Evolutionary conservation across 257 asterid genomes (phyloP).

Genomic region (Solanum chilense): DNA sequence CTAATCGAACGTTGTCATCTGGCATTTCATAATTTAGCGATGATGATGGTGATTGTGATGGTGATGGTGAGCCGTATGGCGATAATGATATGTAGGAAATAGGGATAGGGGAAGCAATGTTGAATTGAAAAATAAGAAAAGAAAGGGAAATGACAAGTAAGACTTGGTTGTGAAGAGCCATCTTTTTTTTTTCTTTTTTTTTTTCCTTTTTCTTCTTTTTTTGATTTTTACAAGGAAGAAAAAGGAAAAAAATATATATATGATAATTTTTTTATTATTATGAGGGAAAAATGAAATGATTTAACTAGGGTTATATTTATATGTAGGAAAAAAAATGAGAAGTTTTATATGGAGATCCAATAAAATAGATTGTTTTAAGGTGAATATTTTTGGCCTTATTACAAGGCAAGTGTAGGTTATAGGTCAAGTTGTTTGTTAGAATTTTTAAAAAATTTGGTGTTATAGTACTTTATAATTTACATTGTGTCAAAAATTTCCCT

Average conservation of each 20-base stretch:
- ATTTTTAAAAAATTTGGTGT: neutral
- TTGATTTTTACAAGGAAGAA: neutral
- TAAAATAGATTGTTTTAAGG: neutral
- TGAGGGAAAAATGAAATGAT: neutral
- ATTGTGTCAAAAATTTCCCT: neutral
- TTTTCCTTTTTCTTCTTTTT: neutral
- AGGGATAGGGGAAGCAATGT: neutral
- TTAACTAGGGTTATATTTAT: neutral
- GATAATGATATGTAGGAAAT: neutral
- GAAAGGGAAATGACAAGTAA: neutral
- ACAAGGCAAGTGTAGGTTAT: neutral
- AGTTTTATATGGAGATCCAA: neutral
- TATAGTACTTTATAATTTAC: neutral
- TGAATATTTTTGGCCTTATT: neutral
- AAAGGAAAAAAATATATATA: neutral
- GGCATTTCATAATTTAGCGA: neutral
- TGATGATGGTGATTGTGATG: neutral
- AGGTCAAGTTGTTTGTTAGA: neutral
- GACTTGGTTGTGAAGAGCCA: neutral
- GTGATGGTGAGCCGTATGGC: neutral
- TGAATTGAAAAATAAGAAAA: neutral
- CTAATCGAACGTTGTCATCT: neutral
- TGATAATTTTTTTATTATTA: neutral
- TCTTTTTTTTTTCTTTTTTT: neutral
- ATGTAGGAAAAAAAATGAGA: neutral